Percentiles rank a stretch among this genome's conserved stretches.
Conservation (phyloP, 163 green algal genomes). For the Picocystis sp. region DNA sequence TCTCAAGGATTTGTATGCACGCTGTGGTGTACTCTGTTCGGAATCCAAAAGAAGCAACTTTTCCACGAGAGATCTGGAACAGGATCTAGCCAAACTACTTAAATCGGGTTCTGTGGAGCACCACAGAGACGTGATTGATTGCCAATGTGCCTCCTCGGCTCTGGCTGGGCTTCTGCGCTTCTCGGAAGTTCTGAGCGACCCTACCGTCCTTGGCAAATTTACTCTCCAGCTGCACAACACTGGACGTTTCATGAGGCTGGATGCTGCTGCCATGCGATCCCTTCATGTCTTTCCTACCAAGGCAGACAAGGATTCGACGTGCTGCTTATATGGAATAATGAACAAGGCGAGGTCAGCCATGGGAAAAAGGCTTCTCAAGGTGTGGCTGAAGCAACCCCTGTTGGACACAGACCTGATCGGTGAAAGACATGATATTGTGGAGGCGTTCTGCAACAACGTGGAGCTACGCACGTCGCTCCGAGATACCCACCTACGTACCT, state of each 20-base stretch:
- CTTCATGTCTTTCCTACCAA: constrained; percentile 66
- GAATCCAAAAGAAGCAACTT: constrained; percentile 35
- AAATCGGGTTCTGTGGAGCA: constrained; percentile 32
- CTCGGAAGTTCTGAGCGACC: constrained; percentile 39
- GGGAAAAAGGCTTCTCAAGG: constrained; percentile 79
- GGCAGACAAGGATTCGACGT: constrained; percentile 45
- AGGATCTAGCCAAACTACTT: constrained; percentile 56
- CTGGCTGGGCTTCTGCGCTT: constrained; percentile 48
- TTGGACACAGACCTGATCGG: constrained; percentile 48
- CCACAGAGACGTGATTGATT: constrained; percentile 51
- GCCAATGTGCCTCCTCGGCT: constrained; percentile 7
- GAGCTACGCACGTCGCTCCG: constrained; percentile 51
- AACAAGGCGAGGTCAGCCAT: constrained; percentile 69
- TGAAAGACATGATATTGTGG: constrained; percentile 65
- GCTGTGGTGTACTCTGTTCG: constrained; percentile 44
- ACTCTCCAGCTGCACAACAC: constrained; percentile 47
- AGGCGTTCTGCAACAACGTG: constrained; percentile 48
- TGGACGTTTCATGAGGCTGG: constrained; percentile 57
- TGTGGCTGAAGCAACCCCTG: constrained; percentile 91
- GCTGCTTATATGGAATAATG: constrained; percentile 75
- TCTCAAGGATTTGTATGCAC: constrained; percentile 43
- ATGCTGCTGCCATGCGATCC: constrained; percentile 60
- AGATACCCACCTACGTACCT: constrained; percentile 50
- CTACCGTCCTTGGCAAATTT: constrained; percentile 30
- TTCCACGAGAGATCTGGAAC: constrained; percentile 42